These are phyloP conservation scores for Suillus bovinus DNA, from an alignment of 768 basidiomycete genomes.

Conservation along the genomic window DNA sequence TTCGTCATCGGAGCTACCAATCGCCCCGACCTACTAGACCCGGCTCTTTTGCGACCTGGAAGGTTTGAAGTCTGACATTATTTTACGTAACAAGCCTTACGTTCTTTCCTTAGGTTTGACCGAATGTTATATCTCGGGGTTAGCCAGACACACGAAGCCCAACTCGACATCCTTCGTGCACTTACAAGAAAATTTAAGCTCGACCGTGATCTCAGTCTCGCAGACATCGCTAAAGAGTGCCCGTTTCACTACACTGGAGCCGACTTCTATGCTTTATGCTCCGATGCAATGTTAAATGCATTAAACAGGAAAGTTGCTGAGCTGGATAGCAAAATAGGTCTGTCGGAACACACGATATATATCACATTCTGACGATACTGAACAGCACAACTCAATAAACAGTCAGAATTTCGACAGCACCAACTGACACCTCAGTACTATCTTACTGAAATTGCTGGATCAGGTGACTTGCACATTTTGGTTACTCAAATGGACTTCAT, in stretches of 20 bases:
- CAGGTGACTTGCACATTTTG: conserved; percentile 70
- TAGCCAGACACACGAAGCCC: conserved; percentile 82
- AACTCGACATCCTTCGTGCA: conserved; percentile 84
- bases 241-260: conserved; percentile 97
- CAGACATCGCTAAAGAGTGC: conserved; percentile 65
- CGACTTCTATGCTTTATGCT: conserved; percentile 96
- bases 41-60: conserved; percentile 87
- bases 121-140: conserved; percentile 95
- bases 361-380: conserved; percentile 10
- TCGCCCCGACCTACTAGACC: conserved; percentile 87
- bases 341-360: conserved; percentile 15
- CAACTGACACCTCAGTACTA: conserved; percentile 90
- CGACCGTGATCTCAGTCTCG: conserved; percentile 64
- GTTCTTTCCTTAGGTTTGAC: conserved; percentile 71
- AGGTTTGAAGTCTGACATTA: conserved; percentile 47
- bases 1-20: conserved; percentile 98
- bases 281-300: conserved; percentile 93
- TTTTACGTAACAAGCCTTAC: not conserved
- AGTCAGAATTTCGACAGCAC: conserved; percentile 43
- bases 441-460: conserved; percentile 75
- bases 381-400: conserved; percentile 48
- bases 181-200: conserved; percentile 91
- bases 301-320: conserved; percentile 86
- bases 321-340: conserved; percentile 76
- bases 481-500: conserved; percentile 79